These are phyloP conservation scores for Strobilomyces dryophilus DNA, from an alignment of 768 basidiomycete species.

Conservation along the genomic window DNA sequence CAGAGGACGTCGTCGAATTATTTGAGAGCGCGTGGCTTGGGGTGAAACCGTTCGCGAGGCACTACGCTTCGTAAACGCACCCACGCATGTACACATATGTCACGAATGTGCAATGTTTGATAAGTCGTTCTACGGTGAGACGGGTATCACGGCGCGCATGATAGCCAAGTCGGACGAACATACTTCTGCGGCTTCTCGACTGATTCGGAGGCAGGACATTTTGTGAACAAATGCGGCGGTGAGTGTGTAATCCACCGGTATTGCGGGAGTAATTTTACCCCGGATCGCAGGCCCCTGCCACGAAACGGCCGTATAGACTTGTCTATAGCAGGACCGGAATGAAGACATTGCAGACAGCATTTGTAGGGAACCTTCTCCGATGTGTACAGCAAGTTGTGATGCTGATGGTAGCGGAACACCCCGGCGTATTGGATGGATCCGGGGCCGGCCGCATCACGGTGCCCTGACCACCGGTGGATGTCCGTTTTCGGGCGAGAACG, in stretches of 20 bases:
- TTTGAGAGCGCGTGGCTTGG: constrained; percentile 11
- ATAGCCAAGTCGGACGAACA: neutral
- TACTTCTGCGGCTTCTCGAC: neutral
- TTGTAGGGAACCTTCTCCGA: neutral
- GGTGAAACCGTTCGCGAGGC: constrained; percentile 1
- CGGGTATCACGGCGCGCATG: neutral
- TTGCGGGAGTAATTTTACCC: neutral
- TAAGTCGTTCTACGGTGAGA: neutral
- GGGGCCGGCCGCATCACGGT: neutral
- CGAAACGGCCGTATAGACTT: neutral
- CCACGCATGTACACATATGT: neutral
- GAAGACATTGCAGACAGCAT: neutral
- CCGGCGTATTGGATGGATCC: neutral
- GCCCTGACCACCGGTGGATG: no score
- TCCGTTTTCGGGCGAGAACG: neutral
- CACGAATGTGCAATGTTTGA: neutral
- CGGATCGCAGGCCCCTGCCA: no score
- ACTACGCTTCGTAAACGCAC: constrained; percentile 9
- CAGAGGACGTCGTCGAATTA: constrained; percentile 8
- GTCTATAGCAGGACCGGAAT: neutral
- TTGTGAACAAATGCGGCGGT: neutral
- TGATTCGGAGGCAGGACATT: neutral
- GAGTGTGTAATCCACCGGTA: neutral
- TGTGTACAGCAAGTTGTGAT: neutral
- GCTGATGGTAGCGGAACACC: neutral